A percentile compares a stretch with the other conserved stretches of the same genome.
Evolutionary conservation across 345 rosid species (phyloP).

Genomic region (Theobroma cacao): DNA sequence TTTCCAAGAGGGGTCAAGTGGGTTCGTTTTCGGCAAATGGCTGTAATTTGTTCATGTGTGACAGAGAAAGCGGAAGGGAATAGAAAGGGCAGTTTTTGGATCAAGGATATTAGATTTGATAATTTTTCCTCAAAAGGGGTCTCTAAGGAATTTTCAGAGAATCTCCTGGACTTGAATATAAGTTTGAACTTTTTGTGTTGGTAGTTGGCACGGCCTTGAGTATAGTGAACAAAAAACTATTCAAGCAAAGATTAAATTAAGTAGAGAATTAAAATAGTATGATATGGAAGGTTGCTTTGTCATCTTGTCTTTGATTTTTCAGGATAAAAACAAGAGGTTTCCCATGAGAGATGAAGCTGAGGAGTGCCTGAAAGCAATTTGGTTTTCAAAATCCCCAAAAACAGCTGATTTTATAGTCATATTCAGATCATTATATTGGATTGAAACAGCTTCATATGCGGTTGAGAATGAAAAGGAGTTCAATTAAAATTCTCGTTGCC

Average conservation of each 20-base stretch:
- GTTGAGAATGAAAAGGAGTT: constrained; percentile 13
- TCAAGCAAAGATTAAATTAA: constrained; percentile 17
- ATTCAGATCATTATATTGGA: constrained; percentile 33
- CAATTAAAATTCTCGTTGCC: constrained; percentile 14
- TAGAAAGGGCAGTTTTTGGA: constrained; percentile 27
- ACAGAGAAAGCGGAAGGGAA: constrained; percentile 30
- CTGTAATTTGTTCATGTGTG: constrained; percentile 19
- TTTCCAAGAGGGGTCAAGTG: neutral
- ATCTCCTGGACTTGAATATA: constrained; percentile 23
- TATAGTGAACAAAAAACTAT: constrained; percentile 18
- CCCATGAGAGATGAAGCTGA: constrained; percentile 3
- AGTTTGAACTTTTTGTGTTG: constrained; percentile 25
- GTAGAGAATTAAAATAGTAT: constrained; percentile 9
- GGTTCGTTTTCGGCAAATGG: neutral
- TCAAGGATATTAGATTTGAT: constrained; percentile 17
- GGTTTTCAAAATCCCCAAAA: constrained; percentile 21
- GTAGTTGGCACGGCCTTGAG: constrained; percentile 22
- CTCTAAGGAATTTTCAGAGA: constrained; percentile 13
- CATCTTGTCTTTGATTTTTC: constrained; percentile 34
- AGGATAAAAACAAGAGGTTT: neutral
- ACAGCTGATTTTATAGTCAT: constrained; percentile 24
- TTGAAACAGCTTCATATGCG: constrained; percentile 18
- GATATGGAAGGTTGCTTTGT: constrained; percentile 43
- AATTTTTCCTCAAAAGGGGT: neutral
- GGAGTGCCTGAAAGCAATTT: constrained; percentile 24